phyloP scores from a whole-genome alignment of 1,139 yeast species.

The Taiozyma onychis region DNA sequence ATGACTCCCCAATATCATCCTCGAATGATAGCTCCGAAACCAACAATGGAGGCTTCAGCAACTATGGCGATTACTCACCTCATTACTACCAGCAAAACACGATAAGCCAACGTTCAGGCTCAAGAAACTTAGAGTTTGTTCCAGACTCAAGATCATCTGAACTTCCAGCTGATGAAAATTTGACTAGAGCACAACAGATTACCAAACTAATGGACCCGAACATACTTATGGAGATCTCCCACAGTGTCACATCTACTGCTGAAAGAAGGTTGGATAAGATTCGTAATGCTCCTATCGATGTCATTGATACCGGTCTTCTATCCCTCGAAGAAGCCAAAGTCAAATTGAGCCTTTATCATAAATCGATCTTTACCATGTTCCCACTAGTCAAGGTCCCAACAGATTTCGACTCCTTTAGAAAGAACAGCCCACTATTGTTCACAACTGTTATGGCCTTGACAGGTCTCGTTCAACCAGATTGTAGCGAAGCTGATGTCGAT shows the following conservation, averaged over 20 bases:
- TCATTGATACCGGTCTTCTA: conserved; percentile 42
- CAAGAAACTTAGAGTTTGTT: conserved; percentile 4
- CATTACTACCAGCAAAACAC: neutral
- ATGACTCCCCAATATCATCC: conserved; percentile 6
- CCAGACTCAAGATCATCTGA: conserved; percentile 2
- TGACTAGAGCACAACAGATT: conserved; percentile 13
- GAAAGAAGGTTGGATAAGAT: conserved; percentile 35
- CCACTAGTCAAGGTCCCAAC: conserved; percentile 53
- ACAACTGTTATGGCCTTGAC: conserved; percentile 61
- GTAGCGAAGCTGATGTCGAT: conserved; percentile 24
- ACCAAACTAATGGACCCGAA: conserved; percentile 17
- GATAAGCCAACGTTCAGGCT: neutral
- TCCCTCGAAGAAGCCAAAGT: conserved; percentile 44
- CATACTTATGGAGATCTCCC: conserved; percentile 33
- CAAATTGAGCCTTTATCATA: conserved; percentile 40
- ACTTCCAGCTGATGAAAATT: neutral
- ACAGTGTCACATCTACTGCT: conserved; percentile 29
- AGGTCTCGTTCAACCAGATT: conserved; percentile 36
- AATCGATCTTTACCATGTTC: conserved; percentile 34
- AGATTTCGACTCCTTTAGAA: conserved; percentile 40
- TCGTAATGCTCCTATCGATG: conserved; percentile 31
- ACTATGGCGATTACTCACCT: neutral
- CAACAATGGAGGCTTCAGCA: neutral
- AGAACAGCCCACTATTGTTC: conserved; percentile 53
- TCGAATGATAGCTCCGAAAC: conserved; percentile 7